Evolutionary conservation across 1,139 yeast species (phyloP).

Genomic region (Geotrichum citri-aurantii): DNA sequence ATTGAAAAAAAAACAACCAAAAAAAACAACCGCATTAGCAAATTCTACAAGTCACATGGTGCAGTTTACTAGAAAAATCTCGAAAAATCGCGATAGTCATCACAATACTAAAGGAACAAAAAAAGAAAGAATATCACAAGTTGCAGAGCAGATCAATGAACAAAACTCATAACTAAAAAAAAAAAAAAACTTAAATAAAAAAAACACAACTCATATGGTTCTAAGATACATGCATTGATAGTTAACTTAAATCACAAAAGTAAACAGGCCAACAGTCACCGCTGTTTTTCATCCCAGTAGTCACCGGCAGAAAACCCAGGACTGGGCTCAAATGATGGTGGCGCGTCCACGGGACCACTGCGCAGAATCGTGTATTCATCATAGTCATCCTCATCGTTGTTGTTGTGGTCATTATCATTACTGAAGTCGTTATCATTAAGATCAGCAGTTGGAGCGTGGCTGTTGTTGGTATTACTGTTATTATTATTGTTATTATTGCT

Average conservation of each 20-base stretch:
- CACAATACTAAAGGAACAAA: not conserved
- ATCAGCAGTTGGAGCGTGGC: not conserved
- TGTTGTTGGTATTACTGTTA: not conserved
- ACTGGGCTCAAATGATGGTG: slow-evolving; percentile 22
- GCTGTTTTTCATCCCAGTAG: slow-evolving; percentile 32
- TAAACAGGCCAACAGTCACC: not conserved
- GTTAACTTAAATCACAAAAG: no score
- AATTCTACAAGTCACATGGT: not conserved
- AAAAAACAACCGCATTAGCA: not conserved
- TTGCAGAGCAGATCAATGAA: not conserved
- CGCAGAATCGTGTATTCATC: slow-evolving; percentile 14
- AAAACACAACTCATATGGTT: no score
- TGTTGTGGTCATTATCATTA: not conserved
- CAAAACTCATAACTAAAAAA: not conserved
- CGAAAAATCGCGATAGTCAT: not conserved
- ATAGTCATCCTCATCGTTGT: slow-evolving; percentile 17
- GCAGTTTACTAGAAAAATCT: not conserved
- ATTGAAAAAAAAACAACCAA: not conserved
- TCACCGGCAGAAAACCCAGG: slow-evolving; percentile 33
- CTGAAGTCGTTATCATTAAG: not conserved
- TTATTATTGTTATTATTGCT: not conserved
- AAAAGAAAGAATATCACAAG: not conserved
- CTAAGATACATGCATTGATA: no score
- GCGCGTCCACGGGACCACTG: slow-evolving; percentile 1
- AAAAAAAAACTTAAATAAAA: not conserved